Percentiles rank a stretch among this genome's conserved stretches.
These are phyloP conservation scores for Fusarium xyrophilum DNA, from an alignment of 2,329 filamentous ascomycete species.

Conservation along the genomic window DNA sequence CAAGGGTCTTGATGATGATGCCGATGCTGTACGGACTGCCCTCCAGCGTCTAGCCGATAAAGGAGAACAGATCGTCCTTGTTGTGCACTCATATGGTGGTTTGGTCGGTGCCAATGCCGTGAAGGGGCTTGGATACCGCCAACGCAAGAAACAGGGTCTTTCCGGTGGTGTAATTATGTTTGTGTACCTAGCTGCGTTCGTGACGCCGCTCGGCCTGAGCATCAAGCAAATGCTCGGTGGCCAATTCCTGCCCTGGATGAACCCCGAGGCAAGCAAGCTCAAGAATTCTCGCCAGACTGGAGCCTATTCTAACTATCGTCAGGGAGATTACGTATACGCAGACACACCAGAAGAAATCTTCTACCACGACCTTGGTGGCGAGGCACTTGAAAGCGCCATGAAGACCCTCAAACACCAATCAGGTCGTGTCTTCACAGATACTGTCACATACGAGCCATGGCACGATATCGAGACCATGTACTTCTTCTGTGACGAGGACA, in stretches of 20 bases:
- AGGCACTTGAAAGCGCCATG: constrained; percentile 16
- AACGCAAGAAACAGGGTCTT: constrained; percentile 43
- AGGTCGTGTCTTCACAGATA: constrained; percentile 27
- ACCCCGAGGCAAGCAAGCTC: constrained; percentile 27
- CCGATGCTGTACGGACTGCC: constrained; percentile 40
- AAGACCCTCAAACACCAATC: constrained; percentile 24
- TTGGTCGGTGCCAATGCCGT: constrained; percentile 49
- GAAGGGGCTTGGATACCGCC: constrained; percentile 44
- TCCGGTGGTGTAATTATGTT: constrained; percentile 49
- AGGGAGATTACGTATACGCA: constrained; percentile 24
- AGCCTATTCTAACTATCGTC: rapidly evolving
- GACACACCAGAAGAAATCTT: constrained; percentile 31
- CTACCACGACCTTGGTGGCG: constrained; percentile 37
- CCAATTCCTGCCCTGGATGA: constrained; percentile 41
- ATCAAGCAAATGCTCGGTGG: constrained; percentile 40
- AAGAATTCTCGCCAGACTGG: rapidly evolving
- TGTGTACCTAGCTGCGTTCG: constrained; percentile 47
- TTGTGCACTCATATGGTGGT: constrained; percentile 55
- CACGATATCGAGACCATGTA: constrained; percentile 40
- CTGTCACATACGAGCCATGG: constrained; percentile 40
- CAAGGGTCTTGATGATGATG: constrained; percentile 43
- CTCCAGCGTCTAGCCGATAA: constrained; percentile 43
- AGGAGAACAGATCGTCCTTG: constrained; percentile 51
- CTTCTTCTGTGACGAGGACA: constrained; percentile 36
- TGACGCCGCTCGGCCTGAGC: constrained; percentile 41